Conservation (phyloP, 805 yeast species). For the Dipodascus albidus region DNA sequence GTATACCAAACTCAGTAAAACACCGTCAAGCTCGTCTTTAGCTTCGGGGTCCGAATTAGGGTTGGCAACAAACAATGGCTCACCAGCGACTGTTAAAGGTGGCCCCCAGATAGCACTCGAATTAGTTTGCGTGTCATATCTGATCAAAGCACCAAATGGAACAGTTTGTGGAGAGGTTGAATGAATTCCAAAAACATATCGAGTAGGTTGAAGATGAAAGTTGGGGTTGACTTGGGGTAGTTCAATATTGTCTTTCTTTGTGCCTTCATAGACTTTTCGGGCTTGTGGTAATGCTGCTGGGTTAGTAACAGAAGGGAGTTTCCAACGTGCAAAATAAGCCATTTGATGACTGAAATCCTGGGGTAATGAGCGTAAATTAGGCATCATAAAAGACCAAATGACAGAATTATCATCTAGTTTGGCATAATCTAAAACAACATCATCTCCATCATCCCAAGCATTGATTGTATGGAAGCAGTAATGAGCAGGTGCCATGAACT, state of each 20-base stretch:
- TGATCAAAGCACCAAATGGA: background rate
- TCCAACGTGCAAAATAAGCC: background rate
- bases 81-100: slow-evolving; percentile 5
- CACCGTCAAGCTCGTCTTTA: slow-evolving; percentile 9
- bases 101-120: slow-evolving; percentile 1
- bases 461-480: slow-evolving; percentile 2
- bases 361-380: background rate
- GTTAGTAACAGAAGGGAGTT: background rate
- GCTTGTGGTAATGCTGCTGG: background rate
- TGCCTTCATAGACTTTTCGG: background rate
- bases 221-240: slow-evolving; percentile 1
- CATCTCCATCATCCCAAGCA: slow-evolving; percentile 2
- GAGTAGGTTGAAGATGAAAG: background rate
- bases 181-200: slow-evolving; percentile 3
- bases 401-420: slow-evolving; percentile 1
- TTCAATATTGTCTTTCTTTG: background rate
- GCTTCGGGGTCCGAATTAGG: slow-evolving; percentile 3
- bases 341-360: background rate
- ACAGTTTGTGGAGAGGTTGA: background rate
- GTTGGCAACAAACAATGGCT: slow-evolving; percentile 6
- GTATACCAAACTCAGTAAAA: slow-evolving; percentile 9
- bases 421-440: background rate
- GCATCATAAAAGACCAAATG: background rate
- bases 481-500: background rate
- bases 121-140: background rate